phyloP scores from a whole-genome alignment of 2,329 filamentous ascomycete genomes.

The Nothomitra cinnamomea region DNA sequence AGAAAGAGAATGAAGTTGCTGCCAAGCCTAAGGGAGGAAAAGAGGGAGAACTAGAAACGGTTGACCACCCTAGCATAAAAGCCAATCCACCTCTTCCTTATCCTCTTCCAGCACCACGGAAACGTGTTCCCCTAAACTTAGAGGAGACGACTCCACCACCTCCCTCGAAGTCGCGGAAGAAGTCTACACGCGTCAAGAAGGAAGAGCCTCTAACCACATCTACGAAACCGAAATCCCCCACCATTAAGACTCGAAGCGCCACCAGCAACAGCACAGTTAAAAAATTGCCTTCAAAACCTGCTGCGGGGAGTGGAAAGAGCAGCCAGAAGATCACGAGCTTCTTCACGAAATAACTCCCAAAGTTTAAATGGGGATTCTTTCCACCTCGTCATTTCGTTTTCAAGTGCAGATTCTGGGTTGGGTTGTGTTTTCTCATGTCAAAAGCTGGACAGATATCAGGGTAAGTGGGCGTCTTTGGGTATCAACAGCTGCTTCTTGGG shows the following conservation, averaged over 20 bases:
- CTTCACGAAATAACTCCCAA: slow-evolving; percentile 22
- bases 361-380: too few species aligned
- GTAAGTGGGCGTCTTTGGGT: too few species aligned
- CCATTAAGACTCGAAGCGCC: slow-evolving; percentile 35
- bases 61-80: slow-evolving; percentile 28
- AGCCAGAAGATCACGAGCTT: slow-evolving; percentile 35
- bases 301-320: slow-evolving; percentile 27
- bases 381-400: too few species aligned
- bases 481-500: too few species aligned
- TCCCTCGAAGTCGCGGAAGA: slow-evolving; percentile 16
- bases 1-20: slow-evolving; percentile 22
- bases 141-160: slow-evolving; percentile 8
- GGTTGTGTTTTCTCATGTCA: too few species aligned
- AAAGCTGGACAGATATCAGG: too few species aligned
- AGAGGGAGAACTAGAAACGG: slow-evolving; percentile 23
- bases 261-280: slow-evolving; percentile 31
- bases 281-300: slow-evolving; percentile 23
- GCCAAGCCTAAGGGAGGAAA: slow-evolving; percentile 17
- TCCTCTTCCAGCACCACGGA: slow-evolving; percentile 26
- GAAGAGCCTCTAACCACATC: slow-evolving; percentile 10
- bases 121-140: slow-evolving; percentile 28
- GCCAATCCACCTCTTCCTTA: slow-evolving; percentile 35
- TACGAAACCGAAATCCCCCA: slow-evolving; percentile 12
- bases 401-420: too few species aligned
- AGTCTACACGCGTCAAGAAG: slow-evolving; percentile 14